Base-by-base conservation (phyloP, 1,284 basidiomycete genomes). In the Cryptococcus jaspeensis region DNA sequence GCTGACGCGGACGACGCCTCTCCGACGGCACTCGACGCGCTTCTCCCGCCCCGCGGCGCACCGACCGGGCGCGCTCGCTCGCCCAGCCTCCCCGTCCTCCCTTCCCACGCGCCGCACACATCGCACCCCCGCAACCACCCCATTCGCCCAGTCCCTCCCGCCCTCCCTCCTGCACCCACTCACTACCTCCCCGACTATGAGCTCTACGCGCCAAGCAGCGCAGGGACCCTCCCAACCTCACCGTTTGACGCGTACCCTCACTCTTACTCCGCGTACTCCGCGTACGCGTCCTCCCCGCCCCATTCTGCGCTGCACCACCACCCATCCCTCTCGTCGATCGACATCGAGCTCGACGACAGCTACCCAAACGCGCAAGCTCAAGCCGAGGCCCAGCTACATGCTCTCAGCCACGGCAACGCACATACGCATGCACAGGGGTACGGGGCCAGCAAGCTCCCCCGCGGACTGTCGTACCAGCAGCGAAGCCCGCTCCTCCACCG, bases 21-120 rank as follows among this genome's bases (percentile, higher is more conserved):
- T 9, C 28, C 28, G 9, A 5, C 28, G 9, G 28, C 28, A 32
- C 28, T 32, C 28, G 28, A 32, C 9, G 28, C 28, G 20, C 43
- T 44, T 44, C 43, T 44, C 25, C 43, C 13, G 25, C 43, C 20
- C 20, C 20, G 20, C 43, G 22, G 25, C 13, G 3, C 25, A 7
- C 38, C 40, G 18, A 16, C 35, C 25, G 5, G 8, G 18, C 45
- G 50, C 42, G 22, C 57, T 9, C 40, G 52, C 40, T 59, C 57
- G 28, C 52, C 56, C 22, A 51, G 53, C 28, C 43, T 55, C 22
- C 52, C 52, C 3, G 53, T 46, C 25, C 28, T 58, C 8, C 56
- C 51, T 8, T 53, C 56, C 20, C 47, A 54, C 13, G 18, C 20
- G 20, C 11, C 15, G 18, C 5, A 15, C 46, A 15, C 15, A 12